A percentile compares a stretch with the other conserved stretches of the same genome.
Conservation (phyloP, 2,329 filamentous ascomycete species). For the Pyrenochaeta sp. region DNA sequence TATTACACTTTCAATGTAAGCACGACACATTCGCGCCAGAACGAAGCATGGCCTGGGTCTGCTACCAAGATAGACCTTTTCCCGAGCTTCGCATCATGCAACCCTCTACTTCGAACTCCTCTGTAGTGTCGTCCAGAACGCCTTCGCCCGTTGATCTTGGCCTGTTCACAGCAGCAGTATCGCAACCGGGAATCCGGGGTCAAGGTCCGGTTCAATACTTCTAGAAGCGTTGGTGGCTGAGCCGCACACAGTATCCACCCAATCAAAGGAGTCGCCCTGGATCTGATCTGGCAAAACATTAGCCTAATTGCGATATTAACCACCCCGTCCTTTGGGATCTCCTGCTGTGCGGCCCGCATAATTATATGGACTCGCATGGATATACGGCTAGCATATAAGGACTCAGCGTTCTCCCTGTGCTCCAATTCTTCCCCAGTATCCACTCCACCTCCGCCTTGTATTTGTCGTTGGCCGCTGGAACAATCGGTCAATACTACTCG, state of each 20-base stretch:
- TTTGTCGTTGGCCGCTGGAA: not conserved
- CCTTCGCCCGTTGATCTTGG: not conserved
- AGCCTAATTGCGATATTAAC: constrained; percentile 24
- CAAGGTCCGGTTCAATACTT: constrained; percentile 17
- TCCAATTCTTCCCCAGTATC: constrained; percentile 22
- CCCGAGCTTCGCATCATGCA: not conserved
- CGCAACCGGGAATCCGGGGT: constrained; percentile 15
- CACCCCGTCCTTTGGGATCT: constrained; percentile 17
- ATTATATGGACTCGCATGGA: constrained; percentile 11
- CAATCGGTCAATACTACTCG: constrained; percentile 12
- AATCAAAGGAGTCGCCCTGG: constrained; percentile 13
- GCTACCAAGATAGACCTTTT: not conserved
- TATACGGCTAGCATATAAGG: constrained; percentile 20
- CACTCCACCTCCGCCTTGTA: constrained; percentile 2
- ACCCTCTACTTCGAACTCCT: not conserved
- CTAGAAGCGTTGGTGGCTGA: constrained; percentile 24
- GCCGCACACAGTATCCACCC: constrained; percentile 8
- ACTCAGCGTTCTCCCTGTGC: constrained; percentile 11
- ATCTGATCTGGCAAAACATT: constrained; percentile 19
- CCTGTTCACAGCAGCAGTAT: constrained; percentile 4
- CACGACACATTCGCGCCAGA: not conserved
- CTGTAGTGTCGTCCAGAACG: not conserved
- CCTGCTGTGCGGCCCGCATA: constrained; percentile 23
- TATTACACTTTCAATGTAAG: not conserved
- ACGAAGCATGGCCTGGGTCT: not conserved